A percentile compares a stretch with the other conserved stretches of the same genome.
phyloP scores from a whole-genome alignment of 192 early-diverging fungal genomes.

The Funneliformis geosporum region DNA sequence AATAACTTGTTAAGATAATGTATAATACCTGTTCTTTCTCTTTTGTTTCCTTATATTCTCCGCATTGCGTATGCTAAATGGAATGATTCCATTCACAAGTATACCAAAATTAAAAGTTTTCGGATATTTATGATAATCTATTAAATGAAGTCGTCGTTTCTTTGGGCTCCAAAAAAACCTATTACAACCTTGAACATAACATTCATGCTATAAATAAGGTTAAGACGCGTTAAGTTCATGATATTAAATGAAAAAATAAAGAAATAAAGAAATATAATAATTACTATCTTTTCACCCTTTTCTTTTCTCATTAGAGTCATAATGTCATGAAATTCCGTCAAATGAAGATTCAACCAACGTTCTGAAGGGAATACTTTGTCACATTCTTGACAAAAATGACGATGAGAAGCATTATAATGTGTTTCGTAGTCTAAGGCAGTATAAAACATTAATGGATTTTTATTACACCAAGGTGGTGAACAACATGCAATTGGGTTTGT shows the following conservation, averaged over 20 bases:
- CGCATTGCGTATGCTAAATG: conserved; percentile 27
- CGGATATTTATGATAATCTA: conserved; percentile 58
- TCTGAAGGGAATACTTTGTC: conserved; percentile 48
- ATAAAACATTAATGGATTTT: conserved; percentile 35
- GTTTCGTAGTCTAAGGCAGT: conserved; percentile 45
- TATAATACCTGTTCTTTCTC: conserved; percentile 1
- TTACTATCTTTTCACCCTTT: conserved; percentile 53
- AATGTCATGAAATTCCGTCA: conserved; percentile 51
- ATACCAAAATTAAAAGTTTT: conserved; percentile 52
- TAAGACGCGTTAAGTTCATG: background rate
- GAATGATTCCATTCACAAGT: conserved; percentile 42
- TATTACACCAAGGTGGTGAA: conserved; percentile 9
- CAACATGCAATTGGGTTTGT: conserved; percentile 33
- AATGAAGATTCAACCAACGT: conserved; percentile 52
- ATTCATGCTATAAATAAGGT: conserved; percentile 45
- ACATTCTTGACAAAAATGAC: conserved; percentile 51
- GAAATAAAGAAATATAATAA: background rate
- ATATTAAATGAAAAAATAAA: background rate
- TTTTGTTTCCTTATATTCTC: background rate
- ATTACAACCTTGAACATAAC: conserved; percentile 54
- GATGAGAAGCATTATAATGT: conserved; percentile 54
- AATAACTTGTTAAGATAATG: background rate
- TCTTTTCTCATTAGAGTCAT: conserved; percentile 49
- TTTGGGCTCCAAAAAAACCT: conserved; percentile 40
- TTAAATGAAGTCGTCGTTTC: conserved; percentile 50